Evolutionary conservation across 768 basidiomycete species (phyloP), one percentile per base, ranked within the genome.

Genomic region (Boletus subcaerulescens): DNA sequence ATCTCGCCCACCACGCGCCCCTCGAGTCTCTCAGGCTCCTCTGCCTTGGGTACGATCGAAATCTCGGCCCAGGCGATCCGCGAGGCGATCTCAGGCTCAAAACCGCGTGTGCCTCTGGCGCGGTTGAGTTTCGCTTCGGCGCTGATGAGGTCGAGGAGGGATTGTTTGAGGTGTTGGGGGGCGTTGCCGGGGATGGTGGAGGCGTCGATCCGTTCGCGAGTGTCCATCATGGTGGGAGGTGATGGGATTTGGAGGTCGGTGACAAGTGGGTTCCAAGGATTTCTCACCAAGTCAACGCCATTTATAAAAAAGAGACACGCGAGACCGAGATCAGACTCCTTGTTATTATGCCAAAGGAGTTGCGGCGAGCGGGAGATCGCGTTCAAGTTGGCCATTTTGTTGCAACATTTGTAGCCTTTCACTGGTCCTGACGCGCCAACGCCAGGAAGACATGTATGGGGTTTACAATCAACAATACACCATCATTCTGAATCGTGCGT

Each of bases 1-100:
- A 74, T 65, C 57, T 81, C 80, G 24, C 69, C 63, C 6, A 82
- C 77, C 13, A 82, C 73, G 15, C 75, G 64, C 1, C 73, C 77
- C 62, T 83, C 82, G 5, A 57, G 57, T 58, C 73, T 76, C 32
- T 56, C 64, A 1, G 76, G 73, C 47, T 79, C 80, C 51, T 83
- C 80, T 9, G 62, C 56, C 53, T 81, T 81, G 41, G 66, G 61
- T 1, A 70, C 45, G 17, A 82, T 57, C 1, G 78, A 80, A 0
- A 78, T 64, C 26, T 81, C 79, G 1, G 69, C 74, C 44, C 76
- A 70, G 5, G 43, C 33, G 40, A 77, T 41, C 4, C 72, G 55
- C 2, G 65, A 65, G 15, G 42, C 33, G 24, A 68, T 59, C 14
- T 53, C 59, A 13, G 60, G 26, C 22, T 67, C 67, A 50, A 71